Conservation (phyloP, 371 early-diverging fungal species). For the Lichtheimia corymbifera region DNA sequence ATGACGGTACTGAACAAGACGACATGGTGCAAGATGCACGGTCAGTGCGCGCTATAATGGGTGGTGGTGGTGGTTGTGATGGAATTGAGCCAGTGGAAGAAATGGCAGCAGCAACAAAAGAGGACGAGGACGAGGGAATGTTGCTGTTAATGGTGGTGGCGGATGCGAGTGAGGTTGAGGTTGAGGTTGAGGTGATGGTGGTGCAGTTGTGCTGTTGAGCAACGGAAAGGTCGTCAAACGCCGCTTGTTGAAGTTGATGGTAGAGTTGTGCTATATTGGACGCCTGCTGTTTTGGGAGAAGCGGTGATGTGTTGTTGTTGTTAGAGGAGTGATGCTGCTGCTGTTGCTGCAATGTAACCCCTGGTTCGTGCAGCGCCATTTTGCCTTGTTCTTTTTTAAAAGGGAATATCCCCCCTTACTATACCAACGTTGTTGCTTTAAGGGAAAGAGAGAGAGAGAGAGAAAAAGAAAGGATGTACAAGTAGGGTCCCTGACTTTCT, state of each 20-base stretch:
- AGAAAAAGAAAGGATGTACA: too few relatives aligned
- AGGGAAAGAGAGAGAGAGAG: too few relatives aligned
- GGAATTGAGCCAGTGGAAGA: neutral
- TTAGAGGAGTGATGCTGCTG: neutral
- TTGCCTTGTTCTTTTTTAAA: conserved; percentile 3
- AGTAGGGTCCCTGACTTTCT: too few relatives aligned
- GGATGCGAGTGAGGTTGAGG: neutral
- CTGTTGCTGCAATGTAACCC: conserved; percentile 19
- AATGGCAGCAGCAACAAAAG: too few relatives aligned
- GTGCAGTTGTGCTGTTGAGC: conserved; percentile 1
- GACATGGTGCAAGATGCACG: conserved; percentile 5
- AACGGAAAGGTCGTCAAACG: conserved; percentile 13
- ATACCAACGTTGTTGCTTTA: too few relatives aligned
- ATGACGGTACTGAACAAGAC: conserved; percentile 9
- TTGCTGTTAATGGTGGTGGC: neutral
- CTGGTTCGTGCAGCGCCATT: conserved; percentile 21
- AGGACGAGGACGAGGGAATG: too few relatives aligned
- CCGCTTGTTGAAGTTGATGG: conserved; percentile 22
- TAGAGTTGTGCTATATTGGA: conserved; percentile 19
- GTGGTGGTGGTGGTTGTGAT: neutral
- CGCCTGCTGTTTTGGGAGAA: conserved; percentile 17
- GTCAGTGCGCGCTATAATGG: neutral
- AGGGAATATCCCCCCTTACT: neutral
- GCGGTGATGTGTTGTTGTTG: neutral
- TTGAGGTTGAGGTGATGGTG: too few relatives aligned